Evolutionary conservation across 1,139 yeast species (phyloP).

Genomic region (Kodamaea plutei): DNA sequence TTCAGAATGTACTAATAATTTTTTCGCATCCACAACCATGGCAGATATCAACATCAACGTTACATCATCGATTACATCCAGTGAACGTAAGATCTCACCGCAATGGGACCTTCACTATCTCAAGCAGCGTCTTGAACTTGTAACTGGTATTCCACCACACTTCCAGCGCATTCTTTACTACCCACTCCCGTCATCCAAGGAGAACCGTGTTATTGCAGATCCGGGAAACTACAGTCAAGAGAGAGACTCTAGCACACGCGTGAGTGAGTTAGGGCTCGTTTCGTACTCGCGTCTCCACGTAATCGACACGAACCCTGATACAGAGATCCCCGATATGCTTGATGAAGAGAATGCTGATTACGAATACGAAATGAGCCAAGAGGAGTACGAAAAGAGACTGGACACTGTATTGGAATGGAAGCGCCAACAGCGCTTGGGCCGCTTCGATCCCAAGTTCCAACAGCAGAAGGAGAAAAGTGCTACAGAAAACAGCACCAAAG

Average conservation of each 20-base stretch:
- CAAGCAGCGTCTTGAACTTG: conserved; percentile 56
- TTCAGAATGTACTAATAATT: too few species aligned
- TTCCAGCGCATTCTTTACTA: conserved; percentile 54
- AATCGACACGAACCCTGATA: conserved; percentile 48
- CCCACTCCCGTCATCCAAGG: conserved; percentile 39
- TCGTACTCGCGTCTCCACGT: conserved; percentile 50
- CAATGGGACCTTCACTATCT: conserved; percentile 59
- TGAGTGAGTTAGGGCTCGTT: conserved; percentile 23
- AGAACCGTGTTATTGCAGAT: conserved; percentile 19
- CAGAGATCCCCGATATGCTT: conserved; percentile 40
- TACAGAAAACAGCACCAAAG: conserved; percentile 20
- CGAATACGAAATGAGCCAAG: conserved; percentile 55
- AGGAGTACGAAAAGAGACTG: conserved; percentile 57
- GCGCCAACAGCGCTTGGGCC: conserved; percentile 58
- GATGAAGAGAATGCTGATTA: conserved; percentile 34
- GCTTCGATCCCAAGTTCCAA: conserved; percentile 59
- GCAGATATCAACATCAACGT: conserved; percentile 56
- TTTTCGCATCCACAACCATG: too few species aligned
- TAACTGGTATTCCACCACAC: conserved; percentile 74
- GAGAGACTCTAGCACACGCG: conserved; percentile 12
- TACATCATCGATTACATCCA: conserved; percentile 63
- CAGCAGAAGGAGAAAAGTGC: conserved; percentile 21
- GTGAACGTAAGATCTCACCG: conserved; percentile 66
- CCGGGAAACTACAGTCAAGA: conserved; percentile 17
- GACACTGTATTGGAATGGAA: conserved; percentile 80